Evolutionary conservation across 495 filamentous ascomycete species (phyloP).

Genomic region (Elasticomyces elasticus): DNA sequence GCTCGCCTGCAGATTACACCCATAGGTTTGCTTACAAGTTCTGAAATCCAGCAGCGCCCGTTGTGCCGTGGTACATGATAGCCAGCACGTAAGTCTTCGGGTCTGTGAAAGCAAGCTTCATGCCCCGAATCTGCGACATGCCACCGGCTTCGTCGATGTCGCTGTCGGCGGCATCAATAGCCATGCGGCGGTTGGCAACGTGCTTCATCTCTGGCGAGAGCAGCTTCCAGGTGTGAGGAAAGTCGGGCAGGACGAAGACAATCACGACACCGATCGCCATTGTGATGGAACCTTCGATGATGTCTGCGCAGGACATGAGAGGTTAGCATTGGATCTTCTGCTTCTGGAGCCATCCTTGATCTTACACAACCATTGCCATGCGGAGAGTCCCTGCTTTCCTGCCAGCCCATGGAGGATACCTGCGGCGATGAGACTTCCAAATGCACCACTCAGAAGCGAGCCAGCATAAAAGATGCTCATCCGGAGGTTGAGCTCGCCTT

Average conservation of each 20-base stretch:
- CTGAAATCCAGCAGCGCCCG: slow-evolving; percentile 44
- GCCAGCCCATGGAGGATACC: slow-evolving; percentile 31
- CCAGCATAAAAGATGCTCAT: slow-evolving; percentile 43
- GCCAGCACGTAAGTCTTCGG: slow-evolving; percentile 43
- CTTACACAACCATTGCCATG: slow-evolving; percentile 24
- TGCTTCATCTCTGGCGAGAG: slow-evolving; percentile 40
- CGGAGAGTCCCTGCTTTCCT: slow-evolving; percentile 13
- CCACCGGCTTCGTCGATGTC: slow-evolving; percentile 41
- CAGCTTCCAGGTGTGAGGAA: slow-evolving; percentile 33
- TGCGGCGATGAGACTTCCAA: slow-evolving; percentile 33
- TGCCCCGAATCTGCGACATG: slow-evolving; percentile 40
- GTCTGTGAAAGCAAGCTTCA: slow-evolving; percentile 44
- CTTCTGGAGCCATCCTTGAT: no score
- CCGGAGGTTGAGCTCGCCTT: slow-evolving; percentile 46
- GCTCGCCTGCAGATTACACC: no score
- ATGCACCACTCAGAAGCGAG: slow-evolving; percentile 32
- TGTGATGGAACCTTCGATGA: slow-evolving; percentile 27
- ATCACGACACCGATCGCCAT: slow-evolving; percentile 20
- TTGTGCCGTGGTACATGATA: slow-evolving; percentile 43
- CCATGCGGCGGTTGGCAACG: slow-evolving; percentile 42
- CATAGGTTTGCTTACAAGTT: no score
- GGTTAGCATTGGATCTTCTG: no score
- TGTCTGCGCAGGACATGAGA: no score
- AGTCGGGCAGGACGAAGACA: slow-evolving; percentile 21
- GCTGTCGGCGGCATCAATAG: slow-evolving; percentile 36